Percentiles rank a stretch among this genome's conserved stretches.
Conservation (phyloP, 176 grass and related monocot species). For the Phyllostachys edulis region DNA sequence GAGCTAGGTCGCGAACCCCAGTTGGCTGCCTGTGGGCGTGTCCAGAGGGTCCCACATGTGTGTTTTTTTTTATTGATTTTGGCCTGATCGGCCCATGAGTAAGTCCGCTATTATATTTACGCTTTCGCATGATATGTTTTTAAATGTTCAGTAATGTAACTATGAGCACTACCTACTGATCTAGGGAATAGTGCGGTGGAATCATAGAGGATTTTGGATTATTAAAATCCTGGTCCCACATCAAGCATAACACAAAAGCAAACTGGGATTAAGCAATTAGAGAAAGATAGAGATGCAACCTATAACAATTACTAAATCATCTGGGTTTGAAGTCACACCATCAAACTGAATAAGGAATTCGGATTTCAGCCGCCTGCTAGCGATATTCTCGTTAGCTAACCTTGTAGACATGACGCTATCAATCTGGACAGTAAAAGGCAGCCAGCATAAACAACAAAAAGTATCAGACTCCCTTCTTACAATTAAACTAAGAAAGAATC, state of each 20-base stretch:
- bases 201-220: too few species aligned
- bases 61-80: too few species aligned
- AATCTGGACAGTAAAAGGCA: slow-evolving; percentile 57
- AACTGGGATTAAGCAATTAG: background rate
- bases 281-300: slow-evolving; percentile 48
- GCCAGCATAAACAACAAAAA: slow-evolving; percentile 10
- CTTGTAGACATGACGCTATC: slow-evolving; percentile 93
- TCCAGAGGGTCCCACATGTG: too few species aligned
- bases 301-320: slow-evolving; percentile 95
- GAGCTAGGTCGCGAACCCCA: too few species aligned
- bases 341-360: slow-evolving; percentile 98
- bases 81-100: too few species aligned
- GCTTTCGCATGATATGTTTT: too few species aligned
- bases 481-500: slow-evolving; percentile 9
- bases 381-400: slow-evolving; percentile 84
- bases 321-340: slow-evolving; percentile 77
- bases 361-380: slow-evolving; percentile 88
- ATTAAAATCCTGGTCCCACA: too few species aligned
- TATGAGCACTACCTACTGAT: too few species aligned
- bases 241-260: slow-evolving; percentile 6
- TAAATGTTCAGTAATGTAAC: too few species aligned
- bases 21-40: too few species aligned
- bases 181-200: too few species aligned
- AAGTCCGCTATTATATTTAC: too few species aligned
- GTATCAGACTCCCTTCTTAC: background rate